Percentiles rank a stretch among this genome's conserved stretches.
Conservation (phyloP, 208 protist genomes). For the Trypanosoma cruzi region DNA sequence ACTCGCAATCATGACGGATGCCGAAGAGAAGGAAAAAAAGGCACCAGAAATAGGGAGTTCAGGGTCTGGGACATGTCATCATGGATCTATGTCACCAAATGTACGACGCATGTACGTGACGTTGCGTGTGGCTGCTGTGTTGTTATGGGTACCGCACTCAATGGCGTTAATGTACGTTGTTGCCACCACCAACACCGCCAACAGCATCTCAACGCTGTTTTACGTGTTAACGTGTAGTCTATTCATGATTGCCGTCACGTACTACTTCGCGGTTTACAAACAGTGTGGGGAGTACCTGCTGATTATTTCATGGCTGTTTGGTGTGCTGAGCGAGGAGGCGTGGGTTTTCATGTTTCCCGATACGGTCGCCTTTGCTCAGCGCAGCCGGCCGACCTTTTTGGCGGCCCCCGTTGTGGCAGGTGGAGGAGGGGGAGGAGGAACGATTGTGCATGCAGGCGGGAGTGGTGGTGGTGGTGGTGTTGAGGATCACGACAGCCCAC, state of each 20-base stretch:
- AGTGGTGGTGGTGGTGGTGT: neutral
- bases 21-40: neutral
- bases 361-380: neutral
- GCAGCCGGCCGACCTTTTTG: neutral
- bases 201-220: slow-evolving; percentile 19
- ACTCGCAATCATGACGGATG: neutral
- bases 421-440: too few species aligned
- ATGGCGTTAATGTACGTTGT: slow-evolving; percentile 62
- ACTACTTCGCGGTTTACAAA: slow-evolving; percentile 49
- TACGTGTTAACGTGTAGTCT: slow-evolving; percentile 48
- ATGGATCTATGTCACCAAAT: neutral
- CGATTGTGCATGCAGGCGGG: neutral
- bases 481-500: neutral
- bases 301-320: slow-evolving; percentile 66
- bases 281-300: slow-evolving; percentile 72
- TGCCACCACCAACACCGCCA: neutral
- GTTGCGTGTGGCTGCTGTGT: slow-evolving; percentile 34
- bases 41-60: neutral
- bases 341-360: slow-evolving; percentile 35
- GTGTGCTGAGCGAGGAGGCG: slow-evolving; percentile 54
- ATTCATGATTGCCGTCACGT: slow-evolving; percentile 42
- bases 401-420: neutral
- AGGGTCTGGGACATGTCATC: neutral
- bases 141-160: slow-evolving; percentile 76
- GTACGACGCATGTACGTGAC: slow-evolving; percentile 9